Base-by-base conservation (phyloP, 768 basidiomycete species). In the Amylocystis lapponica region DNA sequence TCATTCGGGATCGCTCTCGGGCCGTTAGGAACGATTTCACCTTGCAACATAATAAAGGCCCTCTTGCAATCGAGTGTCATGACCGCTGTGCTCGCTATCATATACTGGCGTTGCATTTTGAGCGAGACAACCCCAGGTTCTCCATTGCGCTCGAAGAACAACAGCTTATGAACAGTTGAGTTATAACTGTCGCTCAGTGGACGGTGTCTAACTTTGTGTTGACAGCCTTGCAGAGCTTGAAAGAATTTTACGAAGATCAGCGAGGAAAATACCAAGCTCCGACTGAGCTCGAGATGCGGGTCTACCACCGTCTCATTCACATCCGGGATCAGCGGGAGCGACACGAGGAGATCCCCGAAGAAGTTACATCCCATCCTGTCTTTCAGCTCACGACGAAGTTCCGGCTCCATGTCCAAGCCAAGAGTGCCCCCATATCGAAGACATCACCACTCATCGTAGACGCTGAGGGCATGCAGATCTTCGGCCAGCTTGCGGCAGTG, bases 81-180 rank as follows among this genome's bases (percentile, higher is more conserved):
- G 94, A 93, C 57, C 81, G 95, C 41, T 95, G 94, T 59, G 94
- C 86, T 31, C 79, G 95, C 27, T 97, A 88, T 55, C 95, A 98
- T 61, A 88, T 97, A 41, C 68, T 97, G 1, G 83, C 84, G 0
- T 61, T 95, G 20, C 88, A 92, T 35, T 62, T 67, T 8, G 62
- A 81, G 59, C 76, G 82, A 20, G 78, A 83, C 51, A 67, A 62
- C 27, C 23, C 64, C 1, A 70, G 69, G 3, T 85, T 89, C 58
- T 78, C 79, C 23, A 60, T 82, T 52, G 67, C 75, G 13, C 59
- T 92, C 62, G 92, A 95, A 60, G 81, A 90, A 45, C 89, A 94
- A 57, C 89, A 93, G 52, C 71, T 94, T 29, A 88, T 89, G 79
- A 90, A 94, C 58, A 84, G 92, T 96, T 70, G 2, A 45, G 3